Conservation (phyloP, 2,329 filamentous ascomycete species). For the Sporothrix pallida region DNA sequence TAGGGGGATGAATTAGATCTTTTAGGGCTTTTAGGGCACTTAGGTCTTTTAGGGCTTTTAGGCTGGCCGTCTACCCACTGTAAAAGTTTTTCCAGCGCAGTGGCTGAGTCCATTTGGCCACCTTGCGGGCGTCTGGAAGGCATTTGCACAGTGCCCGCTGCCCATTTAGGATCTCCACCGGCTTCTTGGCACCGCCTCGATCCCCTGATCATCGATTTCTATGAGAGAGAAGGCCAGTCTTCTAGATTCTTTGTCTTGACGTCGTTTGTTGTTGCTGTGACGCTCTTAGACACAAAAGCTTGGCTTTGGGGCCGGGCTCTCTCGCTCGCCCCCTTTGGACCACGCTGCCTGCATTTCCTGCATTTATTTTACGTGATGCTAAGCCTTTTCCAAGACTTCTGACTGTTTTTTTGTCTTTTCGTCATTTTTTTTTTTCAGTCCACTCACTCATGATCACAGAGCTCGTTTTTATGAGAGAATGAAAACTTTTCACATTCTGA, state of each 20-base stretch:
- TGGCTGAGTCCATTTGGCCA: background rate
- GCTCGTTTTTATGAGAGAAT: background rate
- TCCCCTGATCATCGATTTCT: conserved; percentile 14
- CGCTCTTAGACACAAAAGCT: background rate
- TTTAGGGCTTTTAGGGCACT: background rate
- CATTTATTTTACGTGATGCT: conserved; percentile 31
- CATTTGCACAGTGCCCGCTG: conserved; percentile 2
- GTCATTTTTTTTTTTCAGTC: background rate
- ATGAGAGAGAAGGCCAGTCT: too few species aligned
- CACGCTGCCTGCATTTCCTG: background rate
- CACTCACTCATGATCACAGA: background rate
- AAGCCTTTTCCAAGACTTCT: conserved; percentile 25
- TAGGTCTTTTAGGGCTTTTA: background rate
- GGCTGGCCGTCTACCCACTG: background rate
- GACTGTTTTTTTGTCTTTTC: conserved; percentile 19
- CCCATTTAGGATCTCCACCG: background rate
- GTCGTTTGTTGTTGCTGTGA: background rate
- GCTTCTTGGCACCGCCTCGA: conserved; percentile 24
- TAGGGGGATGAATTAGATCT: background rate
- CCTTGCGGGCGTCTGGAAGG: too few species aligned
- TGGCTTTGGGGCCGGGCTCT: background rate
- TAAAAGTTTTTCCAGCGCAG: conserved; percentile 12
- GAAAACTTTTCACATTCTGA: too few species aligned
- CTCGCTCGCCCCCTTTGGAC: background rate
- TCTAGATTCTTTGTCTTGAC: background rate